Evolutionary conservation across 352 stramenopile genomes (phyloP), one percentile per base, ranked within the genome.

Genomic region (Phytophthora tubulina): DNA sequence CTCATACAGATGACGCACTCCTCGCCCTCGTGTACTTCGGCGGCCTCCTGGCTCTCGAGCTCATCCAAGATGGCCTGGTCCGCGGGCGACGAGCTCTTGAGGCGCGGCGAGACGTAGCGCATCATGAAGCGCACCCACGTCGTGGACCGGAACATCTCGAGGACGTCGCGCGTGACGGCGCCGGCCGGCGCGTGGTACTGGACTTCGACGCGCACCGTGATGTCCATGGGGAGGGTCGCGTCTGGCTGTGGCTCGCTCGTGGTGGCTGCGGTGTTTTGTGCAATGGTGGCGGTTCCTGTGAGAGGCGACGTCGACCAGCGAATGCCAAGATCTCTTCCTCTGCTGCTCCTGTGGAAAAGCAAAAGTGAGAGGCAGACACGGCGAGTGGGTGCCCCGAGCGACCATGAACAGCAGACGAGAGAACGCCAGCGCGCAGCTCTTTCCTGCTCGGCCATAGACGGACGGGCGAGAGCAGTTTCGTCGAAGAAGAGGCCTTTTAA

Each of bases 1-100:
- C 92, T 92, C 45, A 98, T 85, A 81, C 95, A 99, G 69, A 99
- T 97, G 15, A 89, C 85, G 72, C 93, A 98, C 38, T 91, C 79
- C 48, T 81, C 72, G 31, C 83, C 75, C 27, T 80, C 60, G 42
- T 61, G 59, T 52, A 81, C 72, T 42, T 66, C 62, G 36, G 66
- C 70, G 21, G 63, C 51, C 52, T 81, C 65, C 62, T 81, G 73
- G 21, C 55, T 68, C 70, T 84, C 70, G 30, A 93, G 73, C 30
- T 78, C 68, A 46, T 87, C 68, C 31, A 91, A 63, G 36, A 93
- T 83, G 27, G 78, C 70, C 64, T 83, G 83, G 70, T 89, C 79
- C 3, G 78, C 82, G 13, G 86, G 86, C 46, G 82, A 91, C 32
- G 81, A 79, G 54, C 59, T 86, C 70, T 92, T 92, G 70, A 95